Evolutionary conservation across 345 rosid species (phyloP).

Genomic region (Turritis glabra): DNA sequence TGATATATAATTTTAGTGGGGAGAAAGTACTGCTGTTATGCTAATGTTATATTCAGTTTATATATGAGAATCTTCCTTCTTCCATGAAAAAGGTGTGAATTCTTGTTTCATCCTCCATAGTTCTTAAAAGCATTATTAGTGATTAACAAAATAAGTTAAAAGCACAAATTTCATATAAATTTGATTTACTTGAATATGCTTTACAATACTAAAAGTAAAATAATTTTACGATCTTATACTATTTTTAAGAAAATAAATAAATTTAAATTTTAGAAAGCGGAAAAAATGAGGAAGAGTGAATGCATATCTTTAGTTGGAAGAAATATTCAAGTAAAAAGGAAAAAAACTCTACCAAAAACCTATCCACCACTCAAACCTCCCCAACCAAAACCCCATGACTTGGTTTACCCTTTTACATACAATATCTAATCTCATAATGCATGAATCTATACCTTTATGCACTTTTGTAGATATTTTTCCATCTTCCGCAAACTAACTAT

Average conservation of each 20-base stretch:
- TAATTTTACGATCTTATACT: neutral
- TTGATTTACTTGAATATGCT: neutral
- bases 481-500: conserved; percentile 8
- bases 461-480: conserved; percentile 12
- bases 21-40: neutral
- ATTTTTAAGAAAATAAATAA: neutral
- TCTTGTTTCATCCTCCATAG: neutral
- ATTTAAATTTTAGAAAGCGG: neutral
- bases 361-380: conserved; percentile 40
- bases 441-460: conserved; percentile 30
- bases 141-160: neutral
- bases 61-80: neutral
- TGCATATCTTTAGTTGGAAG: conserved; percentile 2
- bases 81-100: neutral
- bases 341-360: conserved; percentile 33
- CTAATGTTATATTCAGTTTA: neutral
- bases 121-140: neutral
- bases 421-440: conserved; percentile 13
- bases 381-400: conserved; percentile 44
- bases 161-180: neutral
- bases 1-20: neutral
- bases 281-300: neutral
- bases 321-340: conserved; percentile 4
- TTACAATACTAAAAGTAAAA: neutral
- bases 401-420: conserved; percentile 27